A percentile compares a stretch with the other conserved stretches of the same genome.
Evolutionary conservation across 352 stramenopile species (phyloP).

Genomic region (Phytophthora foliorum): DNA sequence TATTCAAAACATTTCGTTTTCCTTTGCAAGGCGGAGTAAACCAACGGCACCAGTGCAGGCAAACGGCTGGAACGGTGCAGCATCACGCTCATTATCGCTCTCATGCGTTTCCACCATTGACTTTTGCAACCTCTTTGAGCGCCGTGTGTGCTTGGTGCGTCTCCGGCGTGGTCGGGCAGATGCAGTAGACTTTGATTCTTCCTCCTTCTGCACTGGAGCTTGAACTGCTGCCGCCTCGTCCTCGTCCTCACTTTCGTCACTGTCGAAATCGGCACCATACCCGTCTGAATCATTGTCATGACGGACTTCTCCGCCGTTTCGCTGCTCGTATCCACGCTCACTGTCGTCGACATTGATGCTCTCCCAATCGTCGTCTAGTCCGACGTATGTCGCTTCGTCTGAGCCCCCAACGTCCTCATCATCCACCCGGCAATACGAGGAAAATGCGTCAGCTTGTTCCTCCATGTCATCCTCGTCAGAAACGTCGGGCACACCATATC

Average conservation of each 20-base stretch:
- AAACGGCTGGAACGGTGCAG: slow-evolving; percentile 61
- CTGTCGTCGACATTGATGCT: slow-evolving; percentile 12
- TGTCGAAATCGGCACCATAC: slow-evolving; percentile 78
- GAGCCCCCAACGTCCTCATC: slow-evolving; percentile 16
- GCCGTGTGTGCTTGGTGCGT: slow-evolving; percentile 32
- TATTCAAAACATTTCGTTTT: slow-evolving; percentile 80
- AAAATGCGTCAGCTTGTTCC: slow-evolving; percentile 24
- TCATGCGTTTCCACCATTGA: slow-evolving; percentile 19
- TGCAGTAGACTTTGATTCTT: slow-evolving; percentile 30
- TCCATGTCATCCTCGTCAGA: slow-evolving; percentile 35
- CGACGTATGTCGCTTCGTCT: slow-evolving; percentile 16
- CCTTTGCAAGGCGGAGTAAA: slow-evolving; percentile 72
- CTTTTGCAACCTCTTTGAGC: slow-evolving; percentile 42
- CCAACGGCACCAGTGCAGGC: slow-evolving; percentile 71
- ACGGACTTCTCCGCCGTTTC: slow-evolving; percentile 23
- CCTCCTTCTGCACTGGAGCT: slow-evolving; percentile 11
- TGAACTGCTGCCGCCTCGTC: slow-evolving; percentile 16
- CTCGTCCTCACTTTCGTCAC: slow-evolving; percentile 65
- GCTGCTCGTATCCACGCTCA: slow-evolving; percentile 2
- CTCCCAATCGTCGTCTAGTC: slow-evolving; percentile 47
- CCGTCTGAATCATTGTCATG: slow-evolving; percentile 48
- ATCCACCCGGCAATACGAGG: slow-evolving; percentile 22
- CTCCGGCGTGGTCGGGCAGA: slow-evolving; percentile 25
- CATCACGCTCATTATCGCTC: slow-evolving; percentile 30
- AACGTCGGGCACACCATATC: slow-evolving; percentile 6